Conservation (phyloP, 305 asterid species). For the Ruellia speciosa region DNA sequence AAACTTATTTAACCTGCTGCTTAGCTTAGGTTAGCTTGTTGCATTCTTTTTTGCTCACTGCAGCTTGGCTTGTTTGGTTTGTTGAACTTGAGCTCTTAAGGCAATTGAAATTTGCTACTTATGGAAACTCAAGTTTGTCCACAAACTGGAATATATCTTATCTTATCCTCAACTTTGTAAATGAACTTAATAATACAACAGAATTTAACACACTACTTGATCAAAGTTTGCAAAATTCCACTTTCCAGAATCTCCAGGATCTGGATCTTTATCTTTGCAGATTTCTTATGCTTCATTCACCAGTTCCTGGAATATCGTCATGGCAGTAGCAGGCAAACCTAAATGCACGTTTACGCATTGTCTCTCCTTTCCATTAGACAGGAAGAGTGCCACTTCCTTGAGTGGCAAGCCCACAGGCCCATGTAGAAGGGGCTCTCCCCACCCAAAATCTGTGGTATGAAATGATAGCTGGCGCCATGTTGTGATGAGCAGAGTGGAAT, state of each 20-base stretch:
- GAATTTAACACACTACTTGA: background rate
- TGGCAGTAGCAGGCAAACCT: too few relatives aligned
- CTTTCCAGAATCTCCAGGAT: background rate
- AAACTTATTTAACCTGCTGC: background rate
- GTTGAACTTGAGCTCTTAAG: too few relatives aligned
- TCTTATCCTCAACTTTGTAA: too few relatives aligned
- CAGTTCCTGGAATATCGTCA: too few relatives aligned
- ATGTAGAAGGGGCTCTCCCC: constrained; percentile 20
- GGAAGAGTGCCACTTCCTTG: constrained; percentile 29
- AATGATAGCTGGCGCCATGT: constrained; percentile 20
- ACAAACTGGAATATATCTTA: too few relatives aligned
- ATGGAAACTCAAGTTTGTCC: too few relatives aligned
- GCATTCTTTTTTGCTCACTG: background rate
- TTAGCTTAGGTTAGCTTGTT: background rate
- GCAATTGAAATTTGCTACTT: too few relatives aligned
- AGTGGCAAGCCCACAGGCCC: constrained; percentile 18
- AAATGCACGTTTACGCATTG: too few relatives aligned
- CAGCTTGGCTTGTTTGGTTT: background rate
- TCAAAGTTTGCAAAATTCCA: background rate
- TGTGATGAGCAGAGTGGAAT: constrained; percentile 65
- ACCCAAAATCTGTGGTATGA: constrained; percentile 22
- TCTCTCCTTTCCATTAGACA: too few relatives aligned
- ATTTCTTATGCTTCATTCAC: too few relatives aligned
- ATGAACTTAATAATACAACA: too few relatives aligned
- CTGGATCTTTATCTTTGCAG: background rate